A percentile compares a stretch with the other conserved stretches of the same genome.
Evolutionary conservation across 305 asterid species (phyloP).

Genomic region (Fraxinus floribunda): DNA sequence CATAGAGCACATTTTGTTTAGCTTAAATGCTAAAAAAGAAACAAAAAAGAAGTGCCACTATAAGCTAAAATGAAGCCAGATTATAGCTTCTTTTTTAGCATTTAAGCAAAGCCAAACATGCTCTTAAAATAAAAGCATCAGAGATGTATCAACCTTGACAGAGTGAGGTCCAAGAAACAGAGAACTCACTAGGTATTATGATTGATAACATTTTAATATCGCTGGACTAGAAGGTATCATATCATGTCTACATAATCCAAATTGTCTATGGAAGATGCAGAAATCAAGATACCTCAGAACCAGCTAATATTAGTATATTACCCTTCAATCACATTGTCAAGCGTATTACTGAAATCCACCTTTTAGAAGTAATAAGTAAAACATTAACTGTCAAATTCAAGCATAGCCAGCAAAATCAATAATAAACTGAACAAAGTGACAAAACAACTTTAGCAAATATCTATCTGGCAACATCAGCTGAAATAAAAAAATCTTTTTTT

Average conservation of each 20-base stretch:
- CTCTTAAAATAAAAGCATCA: background rate
- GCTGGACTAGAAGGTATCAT: constrained; percentile 8
- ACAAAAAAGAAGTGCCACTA: background rate
- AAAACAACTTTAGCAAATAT: background rate
- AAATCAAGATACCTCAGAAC: constrained; percentile 13
- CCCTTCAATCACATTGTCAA: background rate
- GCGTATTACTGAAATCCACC: background rate
- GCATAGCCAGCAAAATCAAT: background rate
- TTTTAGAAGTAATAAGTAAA: background rate
- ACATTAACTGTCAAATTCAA: background rate
- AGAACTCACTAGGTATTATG: constrained; percentile 17
- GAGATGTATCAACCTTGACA: constrained; percentile 24
- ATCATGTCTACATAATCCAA: background rate
- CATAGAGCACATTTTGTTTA: background rate
- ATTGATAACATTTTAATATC: constrained; percentile 5
- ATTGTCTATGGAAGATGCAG: background rate
- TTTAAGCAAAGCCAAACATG: background rate
- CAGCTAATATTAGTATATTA: constrained; percentile 3
- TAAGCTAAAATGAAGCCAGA: background rate
- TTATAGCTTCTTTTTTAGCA: background rate
- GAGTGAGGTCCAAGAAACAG: constrained; percentile 3
- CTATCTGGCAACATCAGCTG: background rate
- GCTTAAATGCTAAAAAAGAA: background rate
- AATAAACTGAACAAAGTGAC: background rate
- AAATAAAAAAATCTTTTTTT: background rate